These are phyloP conservation scores for Botryosphaeria dothidea DNA, from an alignment of 2,329 filamentous ascomycete species.

Conservation along the genomic window DNA sequence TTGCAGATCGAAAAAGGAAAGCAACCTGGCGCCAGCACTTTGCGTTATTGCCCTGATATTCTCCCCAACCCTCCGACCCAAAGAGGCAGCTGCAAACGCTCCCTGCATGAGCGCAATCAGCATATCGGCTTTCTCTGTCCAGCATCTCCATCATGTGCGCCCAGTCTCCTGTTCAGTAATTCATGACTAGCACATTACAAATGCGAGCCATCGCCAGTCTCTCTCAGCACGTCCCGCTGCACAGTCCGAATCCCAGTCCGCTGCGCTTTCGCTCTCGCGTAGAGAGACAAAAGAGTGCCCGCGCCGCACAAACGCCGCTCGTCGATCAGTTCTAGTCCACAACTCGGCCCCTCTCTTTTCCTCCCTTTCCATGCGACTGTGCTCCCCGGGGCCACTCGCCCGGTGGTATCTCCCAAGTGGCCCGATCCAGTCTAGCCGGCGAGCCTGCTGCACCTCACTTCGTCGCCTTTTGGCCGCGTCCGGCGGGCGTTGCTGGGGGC, in stretches of 20 bases:
- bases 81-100: not conserved
- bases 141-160: not conserved
- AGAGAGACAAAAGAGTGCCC: not conserved
- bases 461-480: not conserved
- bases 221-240: not conserved
- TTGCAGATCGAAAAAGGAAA: not conserved
- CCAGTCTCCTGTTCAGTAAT: not conserved
- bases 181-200: not conserved
- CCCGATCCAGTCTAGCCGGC: not conserved
- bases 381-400: no score
- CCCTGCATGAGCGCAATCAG: not conserved
- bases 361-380: not conserved
- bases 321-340: not conserved
- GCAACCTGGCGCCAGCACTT: not conserved
- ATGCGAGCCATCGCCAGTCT: not conserved
- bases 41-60: not conserved
- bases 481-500: no score
- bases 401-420: not conserved
- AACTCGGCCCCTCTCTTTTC: not conserved
- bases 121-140: not conserved
- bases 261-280: not conserved
- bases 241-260: not conserved
- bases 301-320: not conserved
- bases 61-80: not conserved
- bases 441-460: not conserved